Evolutionary conservation across 2,329 filamentous ascomycete genomes (phyloP).

Genomic region (Chaetomiaceae sp.): DNA sequence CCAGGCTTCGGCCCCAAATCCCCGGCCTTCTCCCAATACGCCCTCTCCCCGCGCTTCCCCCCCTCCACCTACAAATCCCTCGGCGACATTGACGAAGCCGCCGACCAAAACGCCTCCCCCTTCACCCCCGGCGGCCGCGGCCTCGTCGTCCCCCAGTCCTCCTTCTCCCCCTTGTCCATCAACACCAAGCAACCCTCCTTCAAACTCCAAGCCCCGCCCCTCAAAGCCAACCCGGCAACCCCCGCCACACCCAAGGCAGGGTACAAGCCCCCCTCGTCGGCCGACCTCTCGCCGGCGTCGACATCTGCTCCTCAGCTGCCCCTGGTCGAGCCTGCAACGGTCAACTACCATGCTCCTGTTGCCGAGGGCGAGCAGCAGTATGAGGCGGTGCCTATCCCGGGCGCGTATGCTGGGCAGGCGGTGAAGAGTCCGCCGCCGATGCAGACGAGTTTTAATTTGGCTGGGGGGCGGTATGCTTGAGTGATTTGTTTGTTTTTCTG

Average conservation of each 20-base stretch:
- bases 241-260: conserved; percentile 55
- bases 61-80: conserved; percentile 48
- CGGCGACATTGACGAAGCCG: conserved; percentile 32
- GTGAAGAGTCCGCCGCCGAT: conserved; percentile 47
- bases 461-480: conserved; percentile 24
- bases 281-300: conserved; percentile 23
- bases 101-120: conserved; percentile 32
- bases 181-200: conserved; percentile 46
- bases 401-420: conserved; percentile 63
- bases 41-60: conserved; percentile 58
- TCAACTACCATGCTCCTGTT: conserved; percentile 61
- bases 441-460: conserved; percentile 41
- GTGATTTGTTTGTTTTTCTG: not conserved
- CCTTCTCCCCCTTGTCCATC: conserved; percentile 53
- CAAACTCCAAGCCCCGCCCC: conserved; percentile 79
- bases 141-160: conserved; percentile 58
- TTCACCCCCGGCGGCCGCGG: conserved; percentile 51
- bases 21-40: conserved; percentile 49
- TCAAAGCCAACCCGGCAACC: conserved; percentile 71
- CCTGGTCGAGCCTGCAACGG: conserved; percentile 35
- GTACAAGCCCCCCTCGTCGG: conserved; percentile 46
- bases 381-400: conserved; percentile 81
- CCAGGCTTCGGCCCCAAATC: conserved; percentile 76
- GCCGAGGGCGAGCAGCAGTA: conserved; percentile 81
- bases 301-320: too few relatives aligned